phyloP scores from a whole-genome alignment of 495 filamentous ascomycete genomes.

The Astrocystis sublimbata region DNA sequence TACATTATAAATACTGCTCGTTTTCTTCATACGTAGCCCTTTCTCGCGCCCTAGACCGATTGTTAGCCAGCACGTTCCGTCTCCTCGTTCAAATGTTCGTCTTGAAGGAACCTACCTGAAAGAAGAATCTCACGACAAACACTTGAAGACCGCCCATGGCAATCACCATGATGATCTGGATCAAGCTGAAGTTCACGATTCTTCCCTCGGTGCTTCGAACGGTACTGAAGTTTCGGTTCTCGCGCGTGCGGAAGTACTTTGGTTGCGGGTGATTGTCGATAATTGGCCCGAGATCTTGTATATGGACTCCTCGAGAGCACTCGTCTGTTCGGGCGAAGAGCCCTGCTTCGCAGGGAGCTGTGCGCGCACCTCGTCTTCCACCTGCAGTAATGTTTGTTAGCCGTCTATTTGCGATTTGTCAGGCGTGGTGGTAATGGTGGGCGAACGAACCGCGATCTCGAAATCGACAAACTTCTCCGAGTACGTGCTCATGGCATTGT shows the following conservation, averaged over 20 bases:
- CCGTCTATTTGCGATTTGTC: not conserved
- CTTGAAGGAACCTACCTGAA: constrained; percentile 64
- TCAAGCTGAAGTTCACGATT: constrained; percentile 96
- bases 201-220: constrained; percentile 92
- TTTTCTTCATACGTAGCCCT: constrained; percentile 57
- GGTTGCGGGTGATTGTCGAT: constrained; percentile 95
- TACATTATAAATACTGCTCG: constrained; percentile 15
- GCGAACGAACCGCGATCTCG: constrained; percentile 81
- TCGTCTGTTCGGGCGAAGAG: constrained; percentile 86
- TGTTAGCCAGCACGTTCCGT: constrained; percentile 19
- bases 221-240: constrained; percentile 98
- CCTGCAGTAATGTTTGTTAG: constrained; percentile 50
- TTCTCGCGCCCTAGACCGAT: constrained; percentile 50
- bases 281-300: constrained; percentile 92
- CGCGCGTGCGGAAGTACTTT: constrained; percentile 99
- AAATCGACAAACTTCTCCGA: constrained; percentile 99
- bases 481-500: constrained; percentile 97
- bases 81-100: not conserved
- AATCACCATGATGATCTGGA: constrained; percentile 89
- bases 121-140: constrained; percentile 97
- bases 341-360: constrained; percentile 89
- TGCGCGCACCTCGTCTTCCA: constrained; percentile 87
- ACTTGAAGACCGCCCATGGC: constrained; percentile 97
- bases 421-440: too few relatives aligned
- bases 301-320: constrained; percentile 89